These are phyloP conservation scores for Acacia pycnantha DNA, from an alignment of 331 rosid species.

Conservation along the genomic window DNA sequence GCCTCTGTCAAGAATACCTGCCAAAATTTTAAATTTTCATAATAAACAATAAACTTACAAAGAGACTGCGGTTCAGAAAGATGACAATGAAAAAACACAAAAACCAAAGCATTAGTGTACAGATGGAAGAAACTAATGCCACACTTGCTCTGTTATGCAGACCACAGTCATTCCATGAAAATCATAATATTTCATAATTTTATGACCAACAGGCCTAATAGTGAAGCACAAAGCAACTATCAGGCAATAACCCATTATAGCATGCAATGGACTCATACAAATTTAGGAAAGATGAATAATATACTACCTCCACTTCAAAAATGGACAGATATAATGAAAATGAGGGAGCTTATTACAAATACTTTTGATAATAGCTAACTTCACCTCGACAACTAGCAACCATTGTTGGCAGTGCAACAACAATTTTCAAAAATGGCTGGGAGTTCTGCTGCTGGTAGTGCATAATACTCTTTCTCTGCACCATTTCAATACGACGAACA, in stretches of 20 bases:
- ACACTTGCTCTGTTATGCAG: slow-evolving; percentile 3
- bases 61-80: slow-evolving; percentile 6
- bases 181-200: slow-evolving; percentile 19
- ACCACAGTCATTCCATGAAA: background rate
- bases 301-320: background rate
- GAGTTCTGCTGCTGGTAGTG: slow-evolving; percentile 76
- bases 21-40: slow-evolving; percentile 33
- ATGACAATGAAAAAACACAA: slow-evolving; percentile 1
- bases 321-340: background rate
- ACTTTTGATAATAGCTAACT: slow-evolving; percentile 9
- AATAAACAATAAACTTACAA: slow-evolving; percentile 15
- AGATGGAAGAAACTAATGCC: slow-evolving; percentile 20
- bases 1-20: slow-evolving; percentile 96
- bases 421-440: slow-evolving; percentile 81
- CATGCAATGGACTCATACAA: slow-evolving; percentile 1
- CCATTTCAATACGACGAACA: slow-evolving; percentile 70
- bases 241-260: slow-evolving; percentile 2
- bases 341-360: background rate
- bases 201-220: slow-evolving; percentile 12
- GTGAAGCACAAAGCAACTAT: slow-evolving; percentile 10
- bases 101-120: background rate
- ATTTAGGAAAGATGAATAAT: slow-evolving; percentile 11
- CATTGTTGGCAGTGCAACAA: slow-evolving; percentile 93
- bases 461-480: slow-evolving; percentile 87
- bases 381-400: slow-evolving; percentile 95